Evolutionary conservation across 345 rosid species (phyloP).

Genomic region (Cardamine occulta): DNA sequence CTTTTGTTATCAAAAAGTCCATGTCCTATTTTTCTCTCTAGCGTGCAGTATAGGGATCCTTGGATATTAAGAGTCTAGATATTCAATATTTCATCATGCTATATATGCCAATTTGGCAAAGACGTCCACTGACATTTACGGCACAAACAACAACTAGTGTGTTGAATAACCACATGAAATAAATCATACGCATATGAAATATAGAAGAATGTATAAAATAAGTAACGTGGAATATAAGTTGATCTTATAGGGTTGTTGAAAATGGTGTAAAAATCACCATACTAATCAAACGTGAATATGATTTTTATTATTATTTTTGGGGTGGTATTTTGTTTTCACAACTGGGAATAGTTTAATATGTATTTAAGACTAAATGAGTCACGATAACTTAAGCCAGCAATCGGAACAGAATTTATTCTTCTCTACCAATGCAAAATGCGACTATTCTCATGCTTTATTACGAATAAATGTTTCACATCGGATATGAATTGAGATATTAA

Average conservation of each 20-base stretch:
- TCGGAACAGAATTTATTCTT: background rate
- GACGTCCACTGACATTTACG: background rate
- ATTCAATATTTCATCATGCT: background rate
- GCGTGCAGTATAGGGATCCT: slow-evolving; percentile 2
- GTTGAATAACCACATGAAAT: background rate
- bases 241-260: background rate
- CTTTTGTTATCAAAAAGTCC: background rate
- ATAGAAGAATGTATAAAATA: background rate
- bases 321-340: background rate
- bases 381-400: background rate
- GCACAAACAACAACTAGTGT: background rate
- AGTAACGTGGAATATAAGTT: slow-evolving; percentile 3
- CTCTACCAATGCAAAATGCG: background rate
- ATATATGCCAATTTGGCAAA: background rate
- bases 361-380: background rate
- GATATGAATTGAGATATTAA: too few species aligned
- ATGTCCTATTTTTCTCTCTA: background rate
- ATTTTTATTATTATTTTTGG: background rate
- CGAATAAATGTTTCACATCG: too few species aligned
- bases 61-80: background rate
- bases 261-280: background rate
- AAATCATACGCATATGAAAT: background rate
- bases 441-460: background rate
- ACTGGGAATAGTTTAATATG: background rate
- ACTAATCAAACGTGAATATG: too few species aligned